Percentiles rank a stretch among this genome's conserved stretches.
Conservation (phyloP, 2,329 filamentous ascomycete genomes). For the Ascochyta clinopodiicola region DNA sequence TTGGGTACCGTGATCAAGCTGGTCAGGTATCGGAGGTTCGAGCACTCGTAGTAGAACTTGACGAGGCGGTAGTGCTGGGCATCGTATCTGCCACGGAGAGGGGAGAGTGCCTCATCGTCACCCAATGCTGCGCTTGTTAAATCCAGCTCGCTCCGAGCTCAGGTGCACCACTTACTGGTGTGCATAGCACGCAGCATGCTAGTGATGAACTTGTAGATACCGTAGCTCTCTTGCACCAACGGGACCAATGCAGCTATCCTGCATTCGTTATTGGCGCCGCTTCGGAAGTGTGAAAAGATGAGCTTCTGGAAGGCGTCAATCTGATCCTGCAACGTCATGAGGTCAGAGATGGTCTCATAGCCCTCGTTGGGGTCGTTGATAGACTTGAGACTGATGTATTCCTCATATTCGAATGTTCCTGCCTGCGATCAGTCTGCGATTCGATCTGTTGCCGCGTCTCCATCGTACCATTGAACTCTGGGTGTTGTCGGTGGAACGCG, state of each 20-base stretch:
- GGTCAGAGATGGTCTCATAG: slow-evolving; percentile 91
- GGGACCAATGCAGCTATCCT: slow-evolving; percentile 92
- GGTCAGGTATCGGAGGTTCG: slow-evolving; percentile 94
- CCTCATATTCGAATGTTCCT: slow-evolving; percentile 95
- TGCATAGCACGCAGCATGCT: slow-evolving; percentile 99
- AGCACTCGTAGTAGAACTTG: slow-evolving; percentile 99
- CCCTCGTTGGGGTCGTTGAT: slow-evolving; percentile 99
- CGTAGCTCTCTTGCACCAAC: slow-evolving; percentile 95
- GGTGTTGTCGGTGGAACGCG: slow-evolving; percentile 94
- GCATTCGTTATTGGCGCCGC: slow-evolving; percentile 93
- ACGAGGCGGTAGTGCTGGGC: slow-evolving; percentile 95
- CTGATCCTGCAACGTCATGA: slow-evolving; percentile 96
- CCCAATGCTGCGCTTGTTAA: slow-evolving; percentile 70
- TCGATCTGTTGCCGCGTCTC: background rate
- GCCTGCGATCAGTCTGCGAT: slow-evolving; percentile 24
- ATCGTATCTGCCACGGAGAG: slow-evolving; percentile 86
- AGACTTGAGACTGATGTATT: slow-evolving; percentile 96
- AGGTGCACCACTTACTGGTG: slow-evolving; percentile 67
- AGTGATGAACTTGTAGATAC: slow-evolving; percentile 99
- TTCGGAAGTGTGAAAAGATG: slow-evolving; percentile 95
- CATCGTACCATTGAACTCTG: slow-evolving; percentile 86
- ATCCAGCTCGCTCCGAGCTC: background rate
- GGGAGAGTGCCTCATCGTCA: slow-evolving; percentile 89
- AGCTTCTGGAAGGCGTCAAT: slow-evolving; percentile 99
- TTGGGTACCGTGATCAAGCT: slow-evolving; percentile 96